Evolutionary conservation across 108 stramenopile genomes (phyloP).

Genomic region (Fragilaria radians): DNA sequence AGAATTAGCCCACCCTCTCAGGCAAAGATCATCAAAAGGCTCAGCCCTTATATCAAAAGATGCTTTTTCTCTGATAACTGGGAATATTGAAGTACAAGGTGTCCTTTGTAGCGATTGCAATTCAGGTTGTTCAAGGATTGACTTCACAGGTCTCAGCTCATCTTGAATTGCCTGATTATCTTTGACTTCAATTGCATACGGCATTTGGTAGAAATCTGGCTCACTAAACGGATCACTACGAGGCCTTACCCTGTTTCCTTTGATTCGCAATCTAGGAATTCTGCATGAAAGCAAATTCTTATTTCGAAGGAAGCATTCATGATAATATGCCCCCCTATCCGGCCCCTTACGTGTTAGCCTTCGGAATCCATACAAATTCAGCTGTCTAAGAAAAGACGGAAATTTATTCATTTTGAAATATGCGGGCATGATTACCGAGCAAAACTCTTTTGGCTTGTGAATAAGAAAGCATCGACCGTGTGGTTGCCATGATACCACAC

Average conservation of each 20-base stretch:
- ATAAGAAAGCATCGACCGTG: conserved; percentile 56
- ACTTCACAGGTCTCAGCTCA: too few species aligned
- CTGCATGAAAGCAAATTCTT: not conserved
- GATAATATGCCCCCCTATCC: conserved; percentile 50
- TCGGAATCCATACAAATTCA: conserved; percentile 77
- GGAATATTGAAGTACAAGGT: too few species aligned
- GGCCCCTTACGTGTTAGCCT: conserved; percentile 29
- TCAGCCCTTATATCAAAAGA: too few species aligned
- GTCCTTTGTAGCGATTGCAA: too few species aligned
- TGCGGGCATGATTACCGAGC: conserved; percentile 57
- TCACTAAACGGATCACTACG: not conserved
- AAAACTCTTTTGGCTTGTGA: conserved; percentile 48
- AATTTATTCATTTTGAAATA: conserved; percentile 86
- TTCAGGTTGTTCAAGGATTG: too few species aligned
- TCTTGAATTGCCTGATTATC: too few species aligned
- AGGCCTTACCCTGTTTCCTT: not conserved
- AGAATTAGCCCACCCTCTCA: too few species aligned
- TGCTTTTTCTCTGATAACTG: too few species aligned
- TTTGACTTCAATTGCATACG: too few species aligned
- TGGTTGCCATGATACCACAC: conserved; percentile 58
- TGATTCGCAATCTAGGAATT: not conserved
- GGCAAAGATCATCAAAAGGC: too few species aligned
- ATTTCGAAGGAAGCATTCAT: conserved; percentile 49
- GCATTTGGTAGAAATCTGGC: conserved; percentile 4
- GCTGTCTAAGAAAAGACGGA: conserved; percentile 83